Conservation (phyloP, 2,329 filamentous ascomycete genomes). For the Aspergillus tanneri region DNA sequence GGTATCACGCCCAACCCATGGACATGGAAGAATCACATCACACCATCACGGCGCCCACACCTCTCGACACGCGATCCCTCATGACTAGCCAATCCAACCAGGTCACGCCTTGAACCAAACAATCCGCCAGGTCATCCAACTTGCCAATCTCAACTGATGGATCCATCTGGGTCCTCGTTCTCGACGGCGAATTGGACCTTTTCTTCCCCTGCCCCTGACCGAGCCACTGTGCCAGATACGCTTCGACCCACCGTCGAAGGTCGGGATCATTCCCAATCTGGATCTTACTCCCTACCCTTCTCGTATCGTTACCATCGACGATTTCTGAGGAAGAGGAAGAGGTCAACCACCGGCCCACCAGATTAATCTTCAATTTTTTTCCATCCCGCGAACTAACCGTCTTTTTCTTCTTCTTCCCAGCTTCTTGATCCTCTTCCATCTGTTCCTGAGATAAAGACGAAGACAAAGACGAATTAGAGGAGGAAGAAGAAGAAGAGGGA, state of each 20-base stretch:
- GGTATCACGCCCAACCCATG: too few species aligned
- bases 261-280: neutral
- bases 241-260: slow-evolving; percentile 24
- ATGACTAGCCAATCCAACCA: slow-evolving; percentile 70
- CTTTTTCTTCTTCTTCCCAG: slow-evolving; percentile 19
- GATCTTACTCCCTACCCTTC: neutral
- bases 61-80: slow-evolving; percentile 28
- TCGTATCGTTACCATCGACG: neutral
- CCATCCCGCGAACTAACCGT: slow-evolving; percentile 26
- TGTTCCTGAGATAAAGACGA: slow-evolving; percentile 36
- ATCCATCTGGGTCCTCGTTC: neutral
- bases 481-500: too few species aligned
- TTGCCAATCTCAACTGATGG: slow-evolving; percentile 50
- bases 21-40: too few species aligned
- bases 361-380: slow-evolving; percentile 60
- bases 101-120: slow-evolving; percentile 71
- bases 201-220: neutral
- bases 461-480: too few species aligned
- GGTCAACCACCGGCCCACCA: slow-evolving; percentile 58
- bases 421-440: slow-evolving; percentile 3
- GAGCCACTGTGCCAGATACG: slow-evolving; percentile 33
- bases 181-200: neutral
- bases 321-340: slow-evolving; percentile 3
- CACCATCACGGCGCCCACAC: slow-evolving; percentile 26
- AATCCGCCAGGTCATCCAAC: slow-evolving; percentile 79